Evolutionary conservation across 2,329 filamentous ascomycete species (phyloP), one percentile per base, ranked within the genome.

Genomic region (Albophoma yamanashiensis): DNA sequence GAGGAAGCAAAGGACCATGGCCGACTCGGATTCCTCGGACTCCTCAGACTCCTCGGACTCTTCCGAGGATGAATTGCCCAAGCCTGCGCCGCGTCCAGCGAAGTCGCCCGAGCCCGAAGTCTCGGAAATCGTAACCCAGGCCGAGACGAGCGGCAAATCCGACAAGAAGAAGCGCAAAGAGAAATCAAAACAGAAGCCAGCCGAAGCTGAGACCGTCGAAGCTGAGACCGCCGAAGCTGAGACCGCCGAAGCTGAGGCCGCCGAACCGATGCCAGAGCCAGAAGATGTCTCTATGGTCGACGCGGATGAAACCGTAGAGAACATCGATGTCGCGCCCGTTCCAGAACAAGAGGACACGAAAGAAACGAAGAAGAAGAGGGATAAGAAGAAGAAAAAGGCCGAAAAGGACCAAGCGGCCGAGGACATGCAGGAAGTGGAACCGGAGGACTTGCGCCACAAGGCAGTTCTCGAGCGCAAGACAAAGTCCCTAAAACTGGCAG

Each of bases 381-480:
- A 62, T 27, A 60, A 61, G 27, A 62, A 62, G 55, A 62, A 59
- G 58, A 60, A 59, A 25, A 69, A 43, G 40, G 20, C 66, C 45
- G 66, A 64, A 25, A 65, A 71, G 58, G 71, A 73, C 63, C 61
- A 66, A 25, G 27, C 61, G 9, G 40, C 58, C 12, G 62, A 66
- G 25, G 67, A 69, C 11, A 61, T 68, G 4, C 64, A 66, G n/a
- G 63, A 67, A 1, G 66, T 69, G 15, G 64, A 68, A 6, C 67
- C 69, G 42, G 65, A 70, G 38, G 69, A 71, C 15, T 66, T 70
- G 39, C 71, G 77, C 31, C 77, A 84, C 67, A 83, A 78, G 62
- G 71, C 76, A 0, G 73, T 87, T 4, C 72, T 87, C 40, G 77
- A 82, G 53, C 84, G 83, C 64, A 78, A 80, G 45, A 74, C 79